Evolutionary conservation across 306 rosid species (phyloP), one percentile per base, ranked within the genome.

Genomic region (Casuarina glauca): DNA sequence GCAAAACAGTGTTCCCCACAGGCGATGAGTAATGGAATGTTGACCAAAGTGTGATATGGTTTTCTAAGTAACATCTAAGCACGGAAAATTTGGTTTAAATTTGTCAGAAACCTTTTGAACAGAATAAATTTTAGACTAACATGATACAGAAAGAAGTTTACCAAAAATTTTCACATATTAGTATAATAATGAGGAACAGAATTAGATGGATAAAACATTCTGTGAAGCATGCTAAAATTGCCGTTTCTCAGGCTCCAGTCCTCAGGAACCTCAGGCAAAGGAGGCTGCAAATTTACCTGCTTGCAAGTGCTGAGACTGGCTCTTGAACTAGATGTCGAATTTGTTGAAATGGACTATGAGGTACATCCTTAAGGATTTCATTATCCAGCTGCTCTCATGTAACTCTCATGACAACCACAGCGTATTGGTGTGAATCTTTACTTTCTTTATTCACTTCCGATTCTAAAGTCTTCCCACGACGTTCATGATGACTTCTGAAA

Each of bases 341-440:
- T 66, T 17, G 74, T 80, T 55, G 83, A 80, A 68, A 38, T 80
- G 53, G 83, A 74, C 6, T 80, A 43, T 45, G 83, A 80, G 83
- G 83, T 80, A 74, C 55, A 42, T 17, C 35, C 35, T n/a, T 39
- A 13, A 38, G 44, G 32, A 26, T 58, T 58, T n/a, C 8, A 26
- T 20, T 58, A 58, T 57, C 62, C 62, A 55, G 10, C 19, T 55
- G 36, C 19, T 35, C 62, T n/a, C 11, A 57, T 57, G 10, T 57
- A 58, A 26, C 64, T 58, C 39, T 58, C 64, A 26, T 58, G 26
- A 58, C 64, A 20, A 58, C 64, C 16, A 26, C 41, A 26, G 32
- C 32, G 32, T 26, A 26, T 26, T 26, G 32, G 32, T 26, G 32
- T 6, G 11, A 60, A 60, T 13, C 53, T 49, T 49, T 11, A 10